Evolutionary conservation across 2,329 filamentous ascomycete genomes (phyloP), one percentile per base, ranked within the genome.

Genomic region (Colletotrichum liriopes): DNA sequence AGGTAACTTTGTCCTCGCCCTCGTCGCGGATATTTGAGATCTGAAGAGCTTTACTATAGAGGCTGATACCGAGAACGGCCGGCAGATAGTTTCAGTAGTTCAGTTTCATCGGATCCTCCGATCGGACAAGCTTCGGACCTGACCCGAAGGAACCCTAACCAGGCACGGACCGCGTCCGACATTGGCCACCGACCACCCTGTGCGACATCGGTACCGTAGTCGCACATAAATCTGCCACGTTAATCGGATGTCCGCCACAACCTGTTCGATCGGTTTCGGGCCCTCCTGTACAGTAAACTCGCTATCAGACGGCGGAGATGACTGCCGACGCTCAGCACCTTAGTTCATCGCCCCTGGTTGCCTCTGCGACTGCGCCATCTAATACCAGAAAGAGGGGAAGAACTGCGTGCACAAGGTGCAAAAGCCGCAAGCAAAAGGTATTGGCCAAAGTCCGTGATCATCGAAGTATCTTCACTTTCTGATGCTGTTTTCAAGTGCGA

Each of bases 361-460:
- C 23, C n/a, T 26, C 66, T 20, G 29, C 49, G 35, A 20, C 47
- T 2, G 56, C 43, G 16, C 29, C 74, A 39, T 72, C 74, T 45
- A 85, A 85, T 71, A 82, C 82, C n/a, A 80, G 83, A 29, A 85
- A 85, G 75, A 81, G 84, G 64, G 83, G 81, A 23, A 79, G 84
- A 43, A 85, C 84, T 1, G 83, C 84, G 11, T 85, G 84, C 67
- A 84, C 83, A 51, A 81, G 84, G 72, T 85, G 84, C 77, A 85
- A 85, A 75, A 82, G 77, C 26, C 79, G 84, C 63, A 85, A 85
- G 72, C 84, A 85, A 74, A 85, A 81, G 77, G 84, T 84, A 45
- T 49, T 11, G 20, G 20, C 8, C 8, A 41, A 20, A 47, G 5
- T 18, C 20, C 32, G 26, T 29, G 4, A n/a, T 20, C 1, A 16